These are phyloP conservation scores for Backusella luteola DNA, from an alignment of 192 early-diverging fungal species.

Conservation along the genomic window DNA sequence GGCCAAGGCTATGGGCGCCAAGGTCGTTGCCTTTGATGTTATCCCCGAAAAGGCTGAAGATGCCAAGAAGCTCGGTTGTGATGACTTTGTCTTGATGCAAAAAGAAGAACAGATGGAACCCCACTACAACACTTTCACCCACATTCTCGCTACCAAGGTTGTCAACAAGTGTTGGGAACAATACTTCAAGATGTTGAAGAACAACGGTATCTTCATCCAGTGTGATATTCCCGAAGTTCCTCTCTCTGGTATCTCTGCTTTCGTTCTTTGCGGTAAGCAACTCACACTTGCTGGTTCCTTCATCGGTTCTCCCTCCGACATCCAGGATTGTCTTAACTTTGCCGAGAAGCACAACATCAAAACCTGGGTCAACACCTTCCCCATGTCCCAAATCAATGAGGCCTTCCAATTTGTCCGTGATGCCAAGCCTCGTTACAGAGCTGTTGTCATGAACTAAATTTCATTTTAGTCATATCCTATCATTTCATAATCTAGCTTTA, in stretches of 20 bases:
- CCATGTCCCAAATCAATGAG: slow-evolving; percentile 62
- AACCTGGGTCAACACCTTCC: slow-evolving; percentile 62
- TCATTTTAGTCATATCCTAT: not conserved
- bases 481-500: not conserved
- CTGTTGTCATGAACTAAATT: slow-evolving; percentile 65
- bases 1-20: slow-evolving; percentile 46
- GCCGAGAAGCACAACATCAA: slow-evolving; percentile 60
- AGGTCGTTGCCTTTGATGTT: slow-evolving; percentile 55
- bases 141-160: slow-evolving; percentile 11
- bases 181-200: slow-evolving; percentile 18
- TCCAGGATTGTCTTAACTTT: slow-evolving; percentile 66
- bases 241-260: slow-evolving; percentile 39
- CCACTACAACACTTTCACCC: slow-evolving; percentile 14
- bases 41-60: slow-evolving; percentile 52
- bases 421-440: slow-evolving; percentile 66
- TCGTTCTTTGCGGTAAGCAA: slow-evolving; percentile 44
- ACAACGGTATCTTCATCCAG: slow-evolving; percentile 55
- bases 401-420: slow-evolving; percentile 58
- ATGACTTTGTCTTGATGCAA: slow-evolving; percentile 38
- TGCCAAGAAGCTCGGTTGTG: slow-evolving; percentile 56
- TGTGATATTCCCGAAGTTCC: slow-evolving; percentile 62
- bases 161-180: slow-evolving; percentile 14
- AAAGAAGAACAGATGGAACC: slow-evolving; percentile 6
- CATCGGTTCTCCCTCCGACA: slow-evolving; percentile 56
- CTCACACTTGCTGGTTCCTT: slow-evolving; percentile 63